A percentile compares a stretch with the other conserved stretches of the same genome.
phyloP scores from a whole-genome alignment of 2,329 filamentous ascomycete genomes.

The Xylariaceae sp. region DNA sequence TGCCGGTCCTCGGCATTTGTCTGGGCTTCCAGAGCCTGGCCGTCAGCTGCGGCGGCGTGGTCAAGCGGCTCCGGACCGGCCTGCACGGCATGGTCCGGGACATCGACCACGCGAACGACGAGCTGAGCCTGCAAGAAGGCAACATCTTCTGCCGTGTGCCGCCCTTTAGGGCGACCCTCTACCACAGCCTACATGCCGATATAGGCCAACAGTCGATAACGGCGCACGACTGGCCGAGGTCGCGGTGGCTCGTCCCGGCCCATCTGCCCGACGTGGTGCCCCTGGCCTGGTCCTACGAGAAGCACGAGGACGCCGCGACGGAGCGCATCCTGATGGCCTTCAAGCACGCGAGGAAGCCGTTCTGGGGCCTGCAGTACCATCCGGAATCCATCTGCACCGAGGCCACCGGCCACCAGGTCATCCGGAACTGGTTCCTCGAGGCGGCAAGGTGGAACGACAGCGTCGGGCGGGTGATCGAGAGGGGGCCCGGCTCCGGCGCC shows the following conservation, averaged over 20 bases:
- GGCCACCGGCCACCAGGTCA: constrained; percentile 51
- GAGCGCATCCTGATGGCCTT: constrained; percentile 69
- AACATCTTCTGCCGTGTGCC: constrained; percentile 61
- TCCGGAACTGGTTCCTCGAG: constrained; percentile 68
- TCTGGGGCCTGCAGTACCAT: constrained; percentile 87
- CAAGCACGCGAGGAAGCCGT: constrained; percentile 59
- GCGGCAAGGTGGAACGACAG: constrained; percentile 49
- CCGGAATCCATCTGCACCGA: constrained; percentile 85
- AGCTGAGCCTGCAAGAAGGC: constrained; percentile 19
- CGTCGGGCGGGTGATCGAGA: constrained; percentile 7
- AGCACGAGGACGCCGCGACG: constrained; percentile 25
- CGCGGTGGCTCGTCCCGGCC: constrained; percentile 32
- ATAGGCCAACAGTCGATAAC: constrained; percentile 39
- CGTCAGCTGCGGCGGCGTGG: constrained; percentile 56
- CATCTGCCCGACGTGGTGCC: constrained; percentile 40
- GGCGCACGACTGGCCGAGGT: constrained; percentile 27
- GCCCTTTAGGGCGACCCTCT: constrained; percentile 64
- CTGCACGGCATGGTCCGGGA: constrained; percentile 73
- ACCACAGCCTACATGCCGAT: constrained; percentile 58
- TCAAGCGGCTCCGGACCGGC: constrained; percentile 62
- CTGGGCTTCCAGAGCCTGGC: constrained; percentile 82
- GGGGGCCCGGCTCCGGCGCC: not conserved
- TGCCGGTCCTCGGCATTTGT: constrained; percentile 84
- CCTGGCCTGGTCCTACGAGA: constrained; percentile 55
- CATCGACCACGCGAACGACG: constrained; percentile 45